Conservation (phyloP, 1,139 yeast species). For the Citeromyces siamensis region DNA sequence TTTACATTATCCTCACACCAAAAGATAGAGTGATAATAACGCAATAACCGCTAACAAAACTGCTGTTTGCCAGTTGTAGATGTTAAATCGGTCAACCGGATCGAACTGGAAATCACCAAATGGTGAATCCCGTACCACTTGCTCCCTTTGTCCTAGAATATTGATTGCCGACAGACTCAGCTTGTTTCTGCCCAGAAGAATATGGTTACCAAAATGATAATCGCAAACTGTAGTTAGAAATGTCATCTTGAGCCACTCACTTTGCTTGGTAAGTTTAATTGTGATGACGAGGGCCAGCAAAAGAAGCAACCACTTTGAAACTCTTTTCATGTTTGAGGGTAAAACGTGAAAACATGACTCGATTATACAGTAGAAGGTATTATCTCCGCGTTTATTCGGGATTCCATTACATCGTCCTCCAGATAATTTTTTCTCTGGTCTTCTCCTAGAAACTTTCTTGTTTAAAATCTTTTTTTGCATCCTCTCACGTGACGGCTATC, state of each 20-base stretch:
- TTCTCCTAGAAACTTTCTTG: too few species aligned
- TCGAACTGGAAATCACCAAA: conserved; percentile 4
- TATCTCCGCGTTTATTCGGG: too few species aligned
- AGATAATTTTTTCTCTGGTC: too few species aligned
- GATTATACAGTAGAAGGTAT: too few species aligned
- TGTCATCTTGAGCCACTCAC: neutral
- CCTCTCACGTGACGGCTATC: too few species aligned
- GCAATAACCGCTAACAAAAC: neutral
- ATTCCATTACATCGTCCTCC: too few species aligned
- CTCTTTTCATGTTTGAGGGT: neutral
- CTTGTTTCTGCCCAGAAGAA: neutral
- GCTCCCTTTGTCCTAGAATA: neutral
- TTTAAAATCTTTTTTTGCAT: too few species aligned
- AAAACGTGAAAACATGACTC: too few species aligned
- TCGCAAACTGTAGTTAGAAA: neutral
- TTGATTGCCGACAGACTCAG: neutral
- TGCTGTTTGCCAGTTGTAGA: conserved; percentile 4
- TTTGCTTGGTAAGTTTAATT: neutral
- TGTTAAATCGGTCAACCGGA: conserved; percentile 6
- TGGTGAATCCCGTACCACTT: neutral
- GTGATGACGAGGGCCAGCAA: neutral
- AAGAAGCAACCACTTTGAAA: neutral
- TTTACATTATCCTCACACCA: neutral
- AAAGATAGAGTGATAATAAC: neutral
- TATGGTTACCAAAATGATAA: neutral